Conservation (phyloP, 116 monocot genomes). For the Posidonia oceanica region DNA sequence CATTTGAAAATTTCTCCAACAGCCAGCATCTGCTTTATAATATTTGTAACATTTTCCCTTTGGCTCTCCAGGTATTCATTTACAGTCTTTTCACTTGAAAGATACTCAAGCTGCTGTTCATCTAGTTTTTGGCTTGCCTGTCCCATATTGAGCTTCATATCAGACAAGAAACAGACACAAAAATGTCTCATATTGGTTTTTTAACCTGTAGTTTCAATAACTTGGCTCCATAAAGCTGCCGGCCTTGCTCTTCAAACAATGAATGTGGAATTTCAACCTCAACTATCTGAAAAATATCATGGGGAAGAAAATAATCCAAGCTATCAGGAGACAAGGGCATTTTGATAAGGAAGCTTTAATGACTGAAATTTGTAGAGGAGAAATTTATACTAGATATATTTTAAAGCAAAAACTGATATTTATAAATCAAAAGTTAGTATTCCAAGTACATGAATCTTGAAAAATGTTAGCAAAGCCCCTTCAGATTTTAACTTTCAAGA, state of each 20-base stretch:
- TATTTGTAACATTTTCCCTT: constrained; percentile 54
- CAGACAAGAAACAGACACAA: constrained; percentile 3
- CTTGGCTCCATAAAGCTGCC: constrained; percentile 83
- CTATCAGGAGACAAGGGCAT: too few relatives aligned
- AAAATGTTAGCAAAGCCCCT: too few relatives aligned
- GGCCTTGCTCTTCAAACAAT: constrained; percentile 96
- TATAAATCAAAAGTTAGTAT: too few relatives aligned
- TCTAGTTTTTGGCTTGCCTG: constrained; percentile 60
- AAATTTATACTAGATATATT: too few relatives aligned
- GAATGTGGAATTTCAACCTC: constrained; percentile 89
- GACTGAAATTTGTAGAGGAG: too few relatives aligned
- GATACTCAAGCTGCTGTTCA: constrained; percentile 58
- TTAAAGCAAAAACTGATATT: too few relatives aligned
- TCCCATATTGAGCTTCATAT: constrained; percentile 1
- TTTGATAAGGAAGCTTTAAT: too few relatives aligned
- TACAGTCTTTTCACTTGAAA: constrained; percentile 80
- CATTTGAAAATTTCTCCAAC: constrained; percentile 80
- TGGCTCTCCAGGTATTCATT: constrained; percentile 63
- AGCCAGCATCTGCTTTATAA: constrained; percentile 89
- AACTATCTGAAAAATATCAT: constrained; percentile 49
- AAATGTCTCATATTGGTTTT: not conserved
- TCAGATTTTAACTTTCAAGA: too few relatives aligned
- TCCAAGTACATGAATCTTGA: too few relatives aligned
- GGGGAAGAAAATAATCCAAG: not conserved
- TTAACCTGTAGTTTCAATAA: constrained; percentile 82